phyloP scores from a whole-genome alignment of 2,329 filamentous ascomycete genomes.

The Alternaria incomplexa region DNA sequence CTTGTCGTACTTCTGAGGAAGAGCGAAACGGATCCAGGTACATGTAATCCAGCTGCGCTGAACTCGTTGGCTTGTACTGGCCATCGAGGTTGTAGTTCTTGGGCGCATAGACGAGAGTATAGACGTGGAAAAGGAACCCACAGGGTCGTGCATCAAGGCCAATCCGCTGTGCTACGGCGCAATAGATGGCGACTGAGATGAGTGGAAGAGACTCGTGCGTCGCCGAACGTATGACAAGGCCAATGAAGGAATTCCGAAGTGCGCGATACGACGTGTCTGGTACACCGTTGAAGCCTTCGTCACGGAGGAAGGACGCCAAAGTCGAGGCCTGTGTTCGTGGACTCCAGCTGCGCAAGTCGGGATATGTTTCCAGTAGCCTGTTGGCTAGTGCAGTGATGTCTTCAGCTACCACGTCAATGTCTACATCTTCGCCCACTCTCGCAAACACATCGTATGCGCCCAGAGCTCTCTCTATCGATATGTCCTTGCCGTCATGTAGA shows the following conservation, averaged over 20 bases:
- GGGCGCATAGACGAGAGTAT: constrained; percentile 74
- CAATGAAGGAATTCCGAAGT: constrained; percentile 86
- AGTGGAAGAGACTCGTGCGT: constrained; percentile 83
- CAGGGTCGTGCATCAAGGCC: constrained; percentile 80
- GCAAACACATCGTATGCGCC: constrained; percentile 91
- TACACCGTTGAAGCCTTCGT: constrained; percentile 73
- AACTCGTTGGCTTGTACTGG: constrained; percentile 38
- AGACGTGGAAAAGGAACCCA: constrained; percentile 83
- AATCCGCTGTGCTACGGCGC: constrained; percentile 74
- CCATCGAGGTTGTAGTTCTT: constrained; percentile 61
- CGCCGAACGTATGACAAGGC: constrained; percentile 74
- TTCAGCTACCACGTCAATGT: constrained; percentile 68
- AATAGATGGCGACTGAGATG: constrained; percentile 87
- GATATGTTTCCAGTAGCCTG: constrained; percentile 61
- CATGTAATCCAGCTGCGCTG: constrained; percentile 60
- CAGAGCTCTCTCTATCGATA: constrained; percentile 74
- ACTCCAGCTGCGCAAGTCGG: constrained; percentile 62
- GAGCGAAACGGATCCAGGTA: constrained; percentile 84
- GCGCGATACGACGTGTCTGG: constrained; percentile 77
- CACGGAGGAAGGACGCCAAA: constrained; percentile 73
- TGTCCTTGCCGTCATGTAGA: constrained; percentile 57
- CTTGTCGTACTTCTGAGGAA: constrained; percentile 68
- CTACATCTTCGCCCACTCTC: constrained; percentile 72
- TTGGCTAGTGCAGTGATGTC: constrained; percentile 69
- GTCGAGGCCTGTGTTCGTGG: constrained; percentile 71